A percentile compares a stretch with the other conserved stretches of the same genome.
Conservation (phyloP, 2,329 filamentous ascomycete genomes). For the Thielaviopsis ethacetica region DNA sequence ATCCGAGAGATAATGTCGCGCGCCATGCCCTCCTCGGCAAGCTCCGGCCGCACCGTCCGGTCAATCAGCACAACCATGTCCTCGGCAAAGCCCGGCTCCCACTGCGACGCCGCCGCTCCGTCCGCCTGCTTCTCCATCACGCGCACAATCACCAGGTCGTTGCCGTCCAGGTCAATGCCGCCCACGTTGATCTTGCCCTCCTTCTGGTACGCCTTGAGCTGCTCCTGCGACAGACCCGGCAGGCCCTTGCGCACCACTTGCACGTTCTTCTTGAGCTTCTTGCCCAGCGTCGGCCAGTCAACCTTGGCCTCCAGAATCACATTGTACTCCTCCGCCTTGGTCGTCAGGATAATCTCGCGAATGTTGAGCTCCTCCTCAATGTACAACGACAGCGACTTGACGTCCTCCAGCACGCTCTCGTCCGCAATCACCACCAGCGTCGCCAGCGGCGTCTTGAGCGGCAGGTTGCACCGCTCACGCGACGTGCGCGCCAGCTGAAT, state of each 20-base stretch:
- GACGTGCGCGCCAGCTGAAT: constrained; percentile 71
- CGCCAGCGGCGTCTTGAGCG: constrained; percentile 71
- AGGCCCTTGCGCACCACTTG: constrained; percentile 73
- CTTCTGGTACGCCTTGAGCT: constrained; percentile 64
- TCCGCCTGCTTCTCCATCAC: constrained; percentile 8
- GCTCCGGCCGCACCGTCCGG: constrained; percentile 61
- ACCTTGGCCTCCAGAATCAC: constrained; percentile 69
- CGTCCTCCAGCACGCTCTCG: constrained; percentile 57
- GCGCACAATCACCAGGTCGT: constrained; percentile 46
- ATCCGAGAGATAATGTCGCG: constrained; percentile 88
- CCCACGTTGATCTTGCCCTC: constrained; percentile 66
- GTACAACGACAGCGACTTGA: constrained; percentile 63
- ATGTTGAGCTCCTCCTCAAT: constrained; percentile 76
- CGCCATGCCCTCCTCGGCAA: constrained; percentile 76
- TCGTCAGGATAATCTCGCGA: constrained; percentile 60
- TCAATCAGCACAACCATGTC: constrained; percentile 78
- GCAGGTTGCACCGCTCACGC: constrained; percentile 60
- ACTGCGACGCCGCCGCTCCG: constrained; percentile 10
- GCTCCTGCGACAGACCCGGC: constrained; percentile 53
- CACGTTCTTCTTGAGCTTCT: constrained; percentile 84
- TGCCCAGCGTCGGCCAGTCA: constrained; percentile 76
- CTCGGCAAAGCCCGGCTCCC: constrained; percentile 16
- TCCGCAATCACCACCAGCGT: constrained; percentile 70
- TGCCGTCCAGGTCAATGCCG: constrained; percentile 66
- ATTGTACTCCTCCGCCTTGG: constrained; percentile 68